Evolutionary conservation across 2,329 filamentous ascomycete species (phyloP), one percentile per base, ranked within the genome.

Genomic region (Trichoderma harzianum): DNA sequence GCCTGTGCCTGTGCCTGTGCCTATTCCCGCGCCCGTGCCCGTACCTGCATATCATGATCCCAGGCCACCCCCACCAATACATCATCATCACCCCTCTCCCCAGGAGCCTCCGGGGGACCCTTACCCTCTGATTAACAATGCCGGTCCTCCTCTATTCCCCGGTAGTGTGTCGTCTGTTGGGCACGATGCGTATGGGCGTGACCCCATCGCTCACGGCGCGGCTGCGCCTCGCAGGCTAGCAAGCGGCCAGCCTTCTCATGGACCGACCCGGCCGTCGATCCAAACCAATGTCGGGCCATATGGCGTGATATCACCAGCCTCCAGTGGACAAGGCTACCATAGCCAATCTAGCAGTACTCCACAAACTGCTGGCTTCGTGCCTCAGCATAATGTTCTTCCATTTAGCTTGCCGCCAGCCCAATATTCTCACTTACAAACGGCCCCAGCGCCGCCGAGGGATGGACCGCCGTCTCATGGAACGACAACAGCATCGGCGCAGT

Each of bases 331-430:
- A 74, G 84, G 79, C 73, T 88, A 84, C 76, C 84, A 83, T 77
- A 83, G 78, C 77, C 85, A 85, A 77, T 83, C 83, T 68, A 82
- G 75, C 75, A 83, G 77, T 76, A 86, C 81, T 61, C 83, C 82
- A 60, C 87, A 85, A 75, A 82, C 83, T 28, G 80, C 82, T 71
- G 79, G 79, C 53, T 92, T 89, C 77, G 87, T 90, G 28, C 80
- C 84, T 47, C 87, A 90, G 70, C 86, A 90, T 74, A 90, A 87
- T 74, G 90, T 91, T 72, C 85, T 89, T 34, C 85, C 87, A 0
- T 91, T 92, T 76, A 87, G 86, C 71, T 81, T 92, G 61, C 89
- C 90, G 43, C 87, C 90, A 61, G 86, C 90, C 34, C 87, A 90
- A 76, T 89, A 90, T 77, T 75, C 80, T 34, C 78, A 75, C 36